Evolutionary conservation across 2,329 filamentous ascomycete species (phyloP).

Genomic region (Ascocoryne sarcoides): DNA sequence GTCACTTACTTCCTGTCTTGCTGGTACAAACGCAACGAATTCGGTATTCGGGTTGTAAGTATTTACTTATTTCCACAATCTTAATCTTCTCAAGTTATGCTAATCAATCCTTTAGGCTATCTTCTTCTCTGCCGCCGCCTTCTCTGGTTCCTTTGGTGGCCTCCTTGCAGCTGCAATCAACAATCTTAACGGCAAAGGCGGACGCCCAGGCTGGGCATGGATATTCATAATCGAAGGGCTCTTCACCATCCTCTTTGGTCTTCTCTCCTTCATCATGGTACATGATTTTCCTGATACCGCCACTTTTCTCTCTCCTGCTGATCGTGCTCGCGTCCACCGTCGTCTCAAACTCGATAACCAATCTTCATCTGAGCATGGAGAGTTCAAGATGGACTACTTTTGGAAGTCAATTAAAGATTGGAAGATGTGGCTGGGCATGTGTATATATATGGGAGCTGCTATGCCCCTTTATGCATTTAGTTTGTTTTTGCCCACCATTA

Average conservation of each 20-base stretch:
- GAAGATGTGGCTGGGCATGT: conserved; percentile 68
- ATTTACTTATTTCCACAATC: conserved; percentile 33
- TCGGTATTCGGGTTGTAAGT: conserved; percentile 40
- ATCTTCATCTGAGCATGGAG: conserved; percentile 51
- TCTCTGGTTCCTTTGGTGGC: conserved; percentile 41
- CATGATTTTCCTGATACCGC: conserved; percentile 39
- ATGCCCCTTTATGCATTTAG: conserved; percentile 66
- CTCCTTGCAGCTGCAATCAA: conserved; percentile 37
- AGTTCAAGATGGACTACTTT: conserved; percentile 63
- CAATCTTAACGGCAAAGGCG: conserved; percentile 36
- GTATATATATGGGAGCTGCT: conserved; percentile 68
- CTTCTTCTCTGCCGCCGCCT: conserved; percentile 46
- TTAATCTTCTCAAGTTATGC: conserved; percentile 49
- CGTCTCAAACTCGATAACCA: conserved; percentile 64
- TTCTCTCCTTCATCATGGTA: conserved; percentile 13
- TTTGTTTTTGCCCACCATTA: conserved; percentile 73
- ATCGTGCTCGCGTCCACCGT: conserved; percentile 61
- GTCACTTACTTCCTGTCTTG: conserved; percentile 46
- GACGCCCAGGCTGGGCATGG: conserved; percentile 39
- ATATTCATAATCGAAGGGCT: conserved; percentile 44
- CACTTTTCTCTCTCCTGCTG: conserved; percentile 57
- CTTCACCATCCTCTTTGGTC: conserved; percentile 34
- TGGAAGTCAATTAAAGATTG: conserved; percentile 66
- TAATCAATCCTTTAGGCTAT: conserved; percentile 45
- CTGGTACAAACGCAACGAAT: conserved; percentile 62